Evolutionary conservation across 2,329 filamentous ascomycete genomes (phyloP), one percentile per base, ranked within the genome.

Genomic region (Leptographium radiaticola): DNA sequence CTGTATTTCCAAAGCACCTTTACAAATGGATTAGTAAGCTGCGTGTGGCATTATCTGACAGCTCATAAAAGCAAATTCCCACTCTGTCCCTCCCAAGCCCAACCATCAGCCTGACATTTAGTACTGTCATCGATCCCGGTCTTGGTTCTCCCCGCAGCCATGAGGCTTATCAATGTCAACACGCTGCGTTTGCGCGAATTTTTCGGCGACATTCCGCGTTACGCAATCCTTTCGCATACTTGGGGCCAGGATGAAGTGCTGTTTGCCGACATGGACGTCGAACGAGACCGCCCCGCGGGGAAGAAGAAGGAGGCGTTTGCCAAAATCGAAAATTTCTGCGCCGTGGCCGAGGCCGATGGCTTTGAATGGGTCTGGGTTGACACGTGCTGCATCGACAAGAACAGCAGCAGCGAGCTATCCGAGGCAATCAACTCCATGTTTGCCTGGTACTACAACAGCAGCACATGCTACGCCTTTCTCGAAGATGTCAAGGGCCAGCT

Each of bases 381-480:
- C 57, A 69, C 67, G 1, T 68, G 65, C 58, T 70, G 68, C 52
- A 69, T 70, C 53, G 64, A 69, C 56, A 69, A 68, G 55, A 56
- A 56, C 1, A 66, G 61, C 54, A 65, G 61, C 46, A 59, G 66
- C 0, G 68, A 69, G 59, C 59, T 70, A 2, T 64, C 64, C 2
- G 64, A 68, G 53, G 64, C 66, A 6, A 68, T 59, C 55, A 59
- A 59, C 51, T 56, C 53, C 51, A 59, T 59, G 58, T 59, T 58
- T 15, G 49, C 43, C 15, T 70, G 67, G 65, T 70, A 70, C 55
- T 58, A 59, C 11, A 57, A 64, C 18, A 63, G 67, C 2, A 56
- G 58, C n/a, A 58, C 62, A 8, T 70, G 68, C 54, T 69, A 68
- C 55, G 67, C 62, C 16, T 69, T 61, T 49, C 58, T 68, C 12